These are phyloP conservation scores for Coemansia pectinata DNA, from an alignment of 192 early-diverging fungal species.

Conservation along the genomic window DNA sequence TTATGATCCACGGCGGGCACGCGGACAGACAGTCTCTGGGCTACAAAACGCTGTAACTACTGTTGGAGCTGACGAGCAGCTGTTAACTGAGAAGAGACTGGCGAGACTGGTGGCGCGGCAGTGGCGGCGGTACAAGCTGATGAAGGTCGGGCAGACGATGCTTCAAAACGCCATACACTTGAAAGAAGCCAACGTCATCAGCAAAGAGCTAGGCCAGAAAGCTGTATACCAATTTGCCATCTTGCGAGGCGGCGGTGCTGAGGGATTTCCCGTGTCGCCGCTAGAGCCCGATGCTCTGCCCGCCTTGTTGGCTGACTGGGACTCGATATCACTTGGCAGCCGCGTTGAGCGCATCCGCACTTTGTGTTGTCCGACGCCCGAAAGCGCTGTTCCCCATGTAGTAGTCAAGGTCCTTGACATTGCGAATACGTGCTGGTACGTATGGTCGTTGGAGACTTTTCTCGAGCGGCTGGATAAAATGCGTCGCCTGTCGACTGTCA, in stretches of 20 bases:
- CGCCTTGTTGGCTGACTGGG: constrained; percentile 42
- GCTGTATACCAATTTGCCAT: constrained; percentile 84
- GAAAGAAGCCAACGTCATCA: constrained; percentile 91
- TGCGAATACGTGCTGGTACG: constrained; percentile 52
- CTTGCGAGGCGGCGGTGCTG: constrained; percentile 59
- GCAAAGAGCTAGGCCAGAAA: constrained; percentile 78
- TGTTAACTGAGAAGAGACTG: not conserved
- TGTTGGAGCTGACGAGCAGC: not conserved
- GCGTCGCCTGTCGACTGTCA: constrained; percentile 61
- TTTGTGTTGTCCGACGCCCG: constrained; percentile 18
- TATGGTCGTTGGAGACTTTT: constrained; percentile 68
- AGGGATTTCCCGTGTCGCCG: constrained; percentile 36
- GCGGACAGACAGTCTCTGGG: constrained; percentile 29
- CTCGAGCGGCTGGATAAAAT: constrained; percentile 64
- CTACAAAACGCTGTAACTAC: not conserved
- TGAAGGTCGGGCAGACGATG: constrained; percentile 66
- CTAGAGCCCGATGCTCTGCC: constrained; percentile 52
- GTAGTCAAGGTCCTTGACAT: constrained; percentile 58
- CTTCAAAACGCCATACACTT: constrained; percentile 68
- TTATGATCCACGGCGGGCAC: constrained; percentile 13
- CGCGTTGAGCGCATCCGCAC: constrained; percentile 3
- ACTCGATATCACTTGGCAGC: constrained; percentile 17
- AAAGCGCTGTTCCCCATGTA: constrained; percentile 31
- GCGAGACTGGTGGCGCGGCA: constrained; percentile 21
- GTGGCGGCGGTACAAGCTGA: constrained; percentile 57